Conservation (phyloP, 2,329 filamentous ascomycete species). For the Botrytis squamosa region DNA sequence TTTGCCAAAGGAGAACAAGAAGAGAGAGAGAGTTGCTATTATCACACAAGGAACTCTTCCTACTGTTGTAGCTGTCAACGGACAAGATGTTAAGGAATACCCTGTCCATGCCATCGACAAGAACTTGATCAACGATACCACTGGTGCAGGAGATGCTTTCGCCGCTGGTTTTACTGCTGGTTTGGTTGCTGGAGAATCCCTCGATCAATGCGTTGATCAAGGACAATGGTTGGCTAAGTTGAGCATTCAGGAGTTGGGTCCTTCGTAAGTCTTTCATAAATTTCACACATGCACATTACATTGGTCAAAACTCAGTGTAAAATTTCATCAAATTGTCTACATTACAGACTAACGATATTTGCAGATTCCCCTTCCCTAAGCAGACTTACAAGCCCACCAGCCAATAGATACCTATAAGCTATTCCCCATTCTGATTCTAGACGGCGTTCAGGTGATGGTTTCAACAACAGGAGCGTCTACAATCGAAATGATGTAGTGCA, state of each 20-base stretch:
- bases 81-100: constrained; percentile 71
- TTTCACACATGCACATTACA: constrained; percentile 20
- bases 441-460: constrained; percentile 52
- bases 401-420: constrained; percentile 30
- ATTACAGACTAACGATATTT: constrained; percentile 31
- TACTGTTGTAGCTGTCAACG: constrained; percentile 79
- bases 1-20: constrained; percentile 86
- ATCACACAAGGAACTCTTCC: constrained; percentile 93
- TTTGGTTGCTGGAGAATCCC: constrained; percentile 76
- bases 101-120: constrained; percentile 76
- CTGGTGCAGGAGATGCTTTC: constrained; percentile 94
- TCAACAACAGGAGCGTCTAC: constrained; percentile 51
- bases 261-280: constrained; percentile 70
- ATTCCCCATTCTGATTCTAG: constrained; percentile 42
- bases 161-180: constrained; percentile 92
- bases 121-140: constrained; percentile 89
- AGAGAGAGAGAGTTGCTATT: constrained; percentile 81
- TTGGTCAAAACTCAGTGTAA: background rate
- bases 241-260: constrained; percentile 92
- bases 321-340: constrained; percentile 15
- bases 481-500: constrained; percentile 35
- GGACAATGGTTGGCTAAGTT: constrained; percentile 95
- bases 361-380: constrained; percentile 79
- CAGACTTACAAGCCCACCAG: constrained; percentile 62
- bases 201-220: constrained; percentile 80